Conservation (phyloP, 768 basidiomycete genomes). For the Saitozyma sp. region DNA sequence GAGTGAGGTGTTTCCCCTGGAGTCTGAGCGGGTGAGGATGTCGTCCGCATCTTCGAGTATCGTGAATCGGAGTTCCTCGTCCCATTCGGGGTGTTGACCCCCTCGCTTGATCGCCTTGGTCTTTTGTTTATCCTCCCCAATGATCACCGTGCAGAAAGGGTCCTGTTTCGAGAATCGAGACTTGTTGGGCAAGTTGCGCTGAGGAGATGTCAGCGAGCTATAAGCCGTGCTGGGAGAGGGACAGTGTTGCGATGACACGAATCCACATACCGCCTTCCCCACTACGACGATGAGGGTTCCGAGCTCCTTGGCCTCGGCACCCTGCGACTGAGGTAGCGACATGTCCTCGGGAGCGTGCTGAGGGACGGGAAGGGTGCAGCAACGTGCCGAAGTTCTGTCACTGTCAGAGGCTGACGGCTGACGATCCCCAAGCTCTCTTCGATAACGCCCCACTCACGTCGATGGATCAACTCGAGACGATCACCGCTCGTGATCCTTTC, state of each 20-base stretch:
- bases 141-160: slow-evolving; percentile 69
- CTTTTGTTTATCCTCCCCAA: slow-evolving; percentile 67
- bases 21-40: slow-evolving; percentile 39
- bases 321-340: background rate
- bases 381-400: too few species aligned
- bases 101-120: slow-evolving; percentile 76
- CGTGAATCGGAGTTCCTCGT: slow-evolving; percentile 80
- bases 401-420: too few species aligned
- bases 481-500: too few species aligned
- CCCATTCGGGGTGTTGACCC: slow-evolving; percentile 92
- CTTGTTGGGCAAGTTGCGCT: slow-evolving; percentile 73
- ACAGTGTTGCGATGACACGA: slow-evolving; percentile 8
- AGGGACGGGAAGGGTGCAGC: too few species aligned
- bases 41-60: slow-evolving; percentile 61
- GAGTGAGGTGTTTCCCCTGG: slow-evolving; percentile 19
- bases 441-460: too few species aligned
- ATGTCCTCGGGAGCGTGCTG: background rate
- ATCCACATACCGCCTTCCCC: slow-evolving; percentile 71
- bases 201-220: slow-evolving; percentile 5
- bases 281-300: slow-evolving; percentile 84
- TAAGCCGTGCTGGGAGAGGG: slow-evolving; percentile 22
- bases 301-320: slow-evolving; percentile 59
- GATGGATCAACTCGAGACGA: too few species aligned
- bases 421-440: too few species aligned
- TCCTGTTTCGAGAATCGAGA: slow-evolving; percentile 89